Evolutionary conservation across 106 monocot genomes (phyloP), one percentile per base, ranked within the genome.

Genomic region (Phalaenopsis aphrodite): DNA sequence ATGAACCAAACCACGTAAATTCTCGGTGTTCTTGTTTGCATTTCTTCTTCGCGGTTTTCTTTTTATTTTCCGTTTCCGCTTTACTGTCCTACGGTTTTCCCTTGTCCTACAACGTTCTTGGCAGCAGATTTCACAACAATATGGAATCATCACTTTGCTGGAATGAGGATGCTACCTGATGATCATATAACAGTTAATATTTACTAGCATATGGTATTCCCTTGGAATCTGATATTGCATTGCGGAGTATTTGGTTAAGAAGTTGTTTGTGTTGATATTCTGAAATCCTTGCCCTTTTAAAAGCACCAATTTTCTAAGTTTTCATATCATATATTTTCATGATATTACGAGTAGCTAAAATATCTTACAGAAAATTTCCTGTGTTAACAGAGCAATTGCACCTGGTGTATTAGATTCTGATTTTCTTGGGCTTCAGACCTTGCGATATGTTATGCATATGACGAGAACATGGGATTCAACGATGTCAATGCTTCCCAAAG

Each of bases 401-500:
- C 98, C 98, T 80, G 99, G 94, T 47, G 91, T 99, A 7, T 80
- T 95, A 52, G 95, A 95, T 67, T 93, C 84, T 72, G 99, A 99
- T 78, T 84, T 88, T 39, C 84, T 99, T 84, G 99, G 99, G 56
- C 79, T 99, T 49, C 99, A 99, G 24, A 99, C 99, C 0, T 86
- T 99, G 69, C 91, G 88, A 10, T 91, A 99, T 84, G 84, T 88
- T 36, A 99, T 99, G 95, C 89, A 93, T 36, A 99, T 99, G 95
- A 99, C 88, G 56, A 93, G 99, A 38, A 99, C 99, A 41, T 99
- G 99, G 99, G 99, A 99, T 86, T 89, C 99, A 82, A 95, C 95
- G 15, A 95, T 99, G 93, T 99, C 99, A 39, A 95, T 99, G 99
- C 87, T 99, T 84, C 95, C 95, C 30, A 99, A 95, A 90, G 99